Evolutionary conservation across 306 rosid species (phyloP), one percentile per base, ranked within the genome.

Genomic region (Aeschynomene evenia): DNA sequence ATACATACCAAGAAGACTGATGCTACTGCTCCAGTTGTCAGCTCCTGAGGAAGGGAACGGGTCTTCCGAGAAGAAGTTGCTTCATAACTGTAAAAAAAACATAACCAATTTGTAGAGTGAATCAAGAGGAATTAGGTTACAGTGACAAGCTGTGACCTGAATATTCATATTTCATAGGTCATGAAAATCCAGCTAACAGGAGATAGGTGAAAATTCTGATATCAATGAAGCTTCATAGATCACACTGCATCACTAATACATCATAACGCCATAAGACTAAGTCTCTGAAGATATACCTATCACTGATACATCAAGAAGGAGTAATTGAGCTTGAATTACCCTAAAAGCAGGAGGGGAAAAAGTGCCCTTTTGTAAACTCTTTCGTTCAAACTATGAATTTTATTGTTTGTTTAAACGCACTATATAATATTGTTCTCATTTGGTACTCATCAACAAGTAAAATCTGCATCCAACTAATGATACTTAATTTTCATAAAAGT

Each of bases 11-110:
- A 76, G 89, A 91, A 91, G 60, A 88, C 78, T 14, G 97, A 91
- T 37, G 99, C 99, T 63, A 89, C 83, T 21, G 92, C 84, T 75
- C 91, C 99, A 7, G 95, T 86, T 26, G 63, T 59, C 60, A 95
- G 87, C 80, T 91, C 99, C 86, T 91, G 94, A 15, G 59, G 76
- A 75, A 91, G 91, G 76, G 88, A 77, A 49, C 96, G 97, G 83
- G 70, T 95, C 87, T 74, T 82, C 84, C 95, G 77, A 15, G 99
- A 85, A 29, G 95, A 74, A 22, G 99, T 95, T 33, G 96, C 91
- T 80, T 89, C 99, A 82, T 87, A 87, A 72, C 97, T 91, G 88
- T 75, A 78, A 71, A 56, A 71, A 56, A 33, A 45, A 73, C 21
- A 43, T 68, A 75, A 45, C 31, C 56, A 53, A 33, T 65, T 24